Conservation (phyloP, 352 stramenopile genomes). For the Phytopythium chamaehyphon region DNA sequence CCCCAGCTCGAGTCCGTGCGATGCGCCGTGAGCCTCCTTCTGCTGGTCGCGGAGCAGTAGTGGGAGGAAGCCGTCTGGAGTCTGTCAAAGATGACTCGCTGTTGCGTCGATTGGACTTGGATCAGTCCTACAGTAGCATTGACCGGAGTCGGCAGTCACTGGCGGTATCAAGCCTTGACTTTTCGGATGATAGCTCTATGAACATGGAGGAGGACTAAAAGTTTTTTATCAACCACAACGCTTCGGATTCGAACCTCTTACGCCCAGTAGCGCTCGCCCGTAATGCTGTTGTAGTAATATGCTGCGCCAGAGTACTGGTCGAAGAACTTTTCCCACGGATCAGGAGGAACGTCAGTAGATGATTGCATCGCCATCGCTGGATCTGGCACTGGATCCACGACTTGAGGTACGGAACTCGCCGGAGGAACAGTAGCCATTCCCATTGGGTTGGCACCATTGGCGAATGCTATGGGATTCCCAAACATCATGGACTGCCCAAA, state of each 20-base stretch:
- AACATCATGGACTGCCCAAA: conserved; percentile 48
- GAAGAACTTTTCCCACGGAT: conserved; percentile 84
- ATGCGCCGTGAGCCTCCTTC: background rate
- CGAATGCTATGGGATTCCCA: conserved; percentile 33
- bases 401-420: background rate
- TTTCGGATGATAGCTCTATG: conserved; percentile 78
- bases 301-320: conserved; percentile 81
- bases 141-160: conserved; percentile 53
- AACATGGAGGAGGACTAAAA: conserved; percentile 46
- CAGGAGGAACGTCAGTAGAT: conserved; percentile 24
- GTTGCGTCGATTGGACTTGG: conserved; percentile 32
- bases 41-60: background rate
- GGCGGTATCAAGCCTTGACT: conserved; percentile 58
- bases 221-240: conserved; percentile 3
- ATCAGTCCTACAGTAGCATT: conserved; percentile 74
- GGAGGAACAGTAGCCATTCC: conserved; percentile 11
- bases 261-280: conserved; percentile 82
- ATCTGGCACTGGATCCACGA: conserved; percentile 1
- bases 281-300: conserved; percentile 90
- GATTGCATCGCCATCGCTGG: conserved; percentile 4
- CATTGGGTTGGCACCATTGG: conserved; percentile 25
- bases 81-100: conserved; percentile 22
- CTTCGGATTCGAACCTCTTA: too few relatives aligned
- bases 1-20: background rate
- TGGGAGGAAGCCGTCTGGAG: conserved; percentile 4